Evolutionary conservation across 1,284 basidiomycete genomes (phyloP).

Genomic region (Ceratobasidium sp.): DNA sequence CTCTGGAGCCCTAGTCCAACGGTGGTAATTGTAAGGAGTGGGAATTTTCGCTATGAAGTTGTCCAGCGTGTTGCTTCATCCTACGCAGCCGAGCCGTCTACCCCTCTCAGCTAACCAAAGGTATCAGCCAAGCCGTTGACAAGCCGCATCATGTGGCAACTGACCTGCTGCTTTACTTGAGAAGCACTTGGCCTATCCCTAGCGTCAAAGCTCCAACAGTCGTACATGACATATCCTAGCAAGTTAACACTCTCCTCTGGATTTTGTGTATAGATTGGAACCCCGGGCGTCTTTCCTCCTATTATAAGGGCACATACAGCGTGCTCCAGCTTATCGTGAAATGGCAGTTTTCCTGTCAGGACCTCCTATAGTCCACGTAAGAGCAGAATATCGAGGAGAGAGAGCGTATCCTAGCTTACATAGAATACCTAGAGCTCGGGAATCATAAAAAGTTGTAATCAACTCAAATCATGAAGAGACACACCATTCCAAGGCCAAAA

Average conservation of each 20-base stretch:
- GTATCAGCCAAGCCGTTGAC: neutral
- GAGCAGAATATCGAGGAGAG: neutral
- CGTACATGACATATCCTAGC: neutral
- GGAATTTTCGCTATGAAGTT: too few relatives aligned
- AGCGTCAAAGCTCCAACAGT: neutral
- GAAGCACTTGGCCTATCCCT: neutral
- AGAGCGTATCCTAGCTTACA: neutral
- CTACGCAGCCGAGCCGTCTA: neutral
- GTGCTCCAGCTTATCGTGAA: neutral
- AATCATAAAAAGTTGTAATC: neutral
- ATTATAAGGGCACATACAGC: neutral
- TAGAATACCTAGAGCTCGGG: neutral
- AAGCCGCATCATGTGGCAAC: neutral
- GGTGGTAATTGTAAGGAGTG: too few relatives aligned
- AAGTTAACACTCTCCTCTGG: neutral
- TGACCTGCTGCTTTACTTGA: neutral
- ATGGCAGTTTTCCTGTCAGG: neutral
- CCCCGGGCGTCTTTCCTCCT: neutral
- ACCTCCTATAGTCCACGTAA: neutral
- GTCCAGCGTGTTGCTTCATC: neutral
- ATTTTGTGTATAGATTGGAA: neutral
- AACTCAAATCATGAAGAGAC: neutral
- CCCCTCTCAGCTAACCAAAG: neutral
- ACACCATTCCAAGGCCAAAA: too few relatives aligned
- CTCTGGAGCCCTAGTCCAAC: too few relatives aligned